phyloP scores from a whole-genome alignment of 257 asterid species.

The Agastache rugosa region DNA sequence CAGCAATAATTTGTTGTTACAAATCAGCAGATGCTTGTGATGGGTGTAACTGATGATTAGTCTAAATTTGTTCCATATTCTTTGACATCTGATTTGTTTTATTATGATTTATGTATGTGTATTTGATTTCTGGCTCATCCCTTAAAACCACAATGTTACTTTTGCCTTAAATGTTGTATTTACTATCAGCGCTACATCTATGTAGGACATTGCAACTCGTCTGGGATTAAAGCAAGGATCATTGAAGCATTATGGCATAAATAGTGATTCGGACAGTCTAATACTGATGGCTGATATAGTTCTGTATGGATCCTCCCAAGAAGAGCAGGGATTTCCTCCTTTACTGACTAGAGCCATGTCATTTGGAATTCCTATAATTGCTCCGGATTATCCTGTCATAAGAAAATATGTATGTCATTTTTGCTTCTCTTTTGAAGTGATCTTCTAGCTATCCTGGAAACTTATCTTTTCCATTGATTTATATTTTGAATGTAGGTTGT shows the following conservation, averaged over 20 bases:
- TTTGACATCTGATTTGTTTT: conserved; percentile 25
- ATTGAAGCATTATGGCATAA: conserved; percentile 73
- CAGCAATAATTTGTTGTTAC: conserved; percentile 5
- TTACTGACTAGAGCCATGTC: conserved; percentile 89
- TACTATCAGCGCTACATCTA: conserved; percentile 27
- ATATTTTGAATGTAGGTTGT: conserved; percentile 59
- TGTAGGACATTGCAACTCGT: conserved; percentile 77
- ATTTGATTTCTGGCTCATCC: conserved; percentile 19
- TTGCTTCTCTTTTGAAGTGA: conserved; percentile 34
- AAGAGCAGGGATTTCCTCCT: conserved; percentile 91
- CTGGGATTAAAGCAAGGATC: conserved; percentile 79
- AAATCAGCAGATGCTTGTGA: conserved; percentile 27
- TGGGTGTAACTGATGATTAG: conserved; percentile 4
- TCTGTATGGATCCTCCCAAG: conserved; percentile 89
- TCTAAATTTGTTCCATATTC: conserved; percentile 3
- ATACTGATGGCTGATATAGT: conserved; percentile 90
- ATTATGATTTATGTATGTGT: conserved; percentile 9
- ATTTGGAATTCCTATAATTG: conserved; percentile 82
- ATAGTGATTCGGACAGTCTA: conserved; percentile 71
- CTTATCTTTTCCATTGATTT: conserved; percentile 31
- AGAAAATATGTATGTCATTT: conserved; percentile 65
- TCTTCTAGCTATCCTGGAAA: conserved; percentile 32
- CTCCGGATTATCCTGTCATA: conserved; percentile 76
- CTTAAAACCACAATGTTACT: conserved; percentile 24
- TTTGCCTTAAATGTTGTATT: conserved; percentile 30